Base-by-base conservation (phyloP, 2,329 filamentous ascomycete species). In the Colletotrichum sp. region DNA sequence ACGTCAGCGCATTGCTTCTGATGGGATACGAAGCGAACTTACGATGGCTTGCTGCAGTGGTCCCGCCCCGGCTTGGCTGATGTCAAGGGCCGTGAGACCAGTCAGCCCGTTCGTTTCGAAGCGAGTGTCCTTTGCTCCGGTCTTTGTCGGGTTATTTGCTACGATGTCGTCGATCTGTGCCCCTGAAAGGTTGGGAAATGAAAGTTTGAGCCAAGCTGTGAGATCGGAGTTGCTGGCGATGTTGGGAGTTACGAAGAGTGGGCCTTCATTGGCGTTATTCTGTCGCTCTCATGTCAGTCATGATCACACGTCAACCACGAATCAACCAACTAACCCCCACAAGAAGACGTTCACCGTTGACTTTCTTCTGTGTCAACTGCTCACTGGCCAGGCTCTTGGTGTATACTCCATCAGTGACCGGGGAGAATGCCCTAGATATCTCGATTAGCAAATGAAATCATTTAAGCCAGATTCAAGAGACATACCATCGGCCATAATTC, bases 241-340 rank as follows among this genome's bases (percentile, higher is more conserved):
- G 57, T 85, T 85, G 44, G 85, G 84, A 1, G 86, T 86, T 5
- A 85, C 85, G 77, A 90, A 90, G 3, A 77, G 74, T 10, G 83
- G 79, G 5, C 87, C 89, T 83, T 92, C 90, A 77, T 91, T 87
- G 5, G 88, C 88, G 72, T 89, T 90, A 79, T 89, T 78, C 72
- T 75, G 9, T 8, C 1, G 12, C 39, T 44, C 30, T 6, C 6
- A 1, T n/a, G n/a, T 7, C 15, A 34, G 1, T 12, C 18, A 0
- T 30, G 26, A 24, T 26, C 6, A n/a, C 7, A 32, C 4, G 9
- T 32, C 55, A 69, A 57, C 18, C 0, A 6, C 18, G 32, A 12
- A 21, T 21, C 10, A 21, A 66, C 49, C 10, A 21, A 66, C 49
- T 55, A 21, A 71, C 68, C 6, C 80, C 78, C 13, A 80, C 73